These are phyloP conservation scores for Capsaspora owczarzaki DNA, from an alignment of 78 protist species.

Conservation along the genomic window DNA sequence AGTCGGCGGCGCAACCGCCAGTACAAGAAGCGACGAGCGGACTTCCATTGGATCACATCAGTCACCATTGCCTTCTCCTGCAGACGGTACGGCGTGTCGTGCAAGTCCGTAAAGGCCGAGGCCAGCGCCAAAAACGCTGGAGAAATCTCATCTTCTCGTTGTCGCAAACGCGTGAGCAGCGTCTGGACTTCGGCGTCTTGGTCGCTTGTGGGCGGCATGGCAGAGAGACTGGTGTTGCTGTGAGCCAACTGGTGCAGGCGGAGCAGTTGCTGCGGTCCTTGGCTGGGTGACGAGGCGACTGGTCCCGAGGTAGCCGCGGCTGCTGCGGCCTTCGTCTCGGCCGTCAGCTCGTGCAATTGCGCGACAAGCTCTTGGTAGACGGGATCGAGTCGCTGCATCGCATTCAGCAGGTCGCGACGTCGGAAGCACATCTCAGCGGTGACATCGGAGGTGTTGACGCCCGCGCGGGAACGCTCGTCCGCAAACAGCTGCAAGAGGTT, in stretches of 20 bases:
- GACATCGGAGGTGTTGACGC: constrained; percentile 90
- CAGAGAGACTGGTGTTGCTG: too few relatives aligned
- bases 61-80: constrained; percentile 72
- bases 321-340: too few relatives aligned
- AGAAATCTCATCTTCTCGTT: not conserved
- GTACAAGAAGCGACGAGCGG: constrained; percentile 66
- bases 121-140: constrained; percentile 56
- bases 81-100: constrained; percentile 94
- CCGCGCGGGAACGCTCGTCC: constrained; percentile 73
- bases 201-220: too few relatives aligned
- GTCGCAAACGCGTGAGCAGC: not conserved
- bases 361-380: not conserved
- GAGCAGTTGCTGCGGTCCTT: too few relatives aligned
- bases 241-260: too few relatives aligned
- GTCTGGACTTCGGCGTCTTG: too few relatives aligned
- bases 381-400: constrained; percentile 71
- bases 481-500: constrained; percentile 88
- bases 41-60: constrained; percentile 72
- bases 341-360: not conserved
- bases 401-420: constrained; percentile 41
- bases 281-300: too few relatives aligned
- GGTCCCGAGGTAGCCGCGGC: too few relatives aligned
- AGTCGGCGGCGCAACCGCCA: constrained; percentile 61
- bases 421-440: constrained; percentile 70
- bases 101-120: constrained; percentile 85